A percentile compares a stretch with the other conserved stretches of the same genome.
phyloP scores from a whole-genome alignment of 2,329 filamentous ascomycete genomes.

The Xylariales sp. region DNA sequence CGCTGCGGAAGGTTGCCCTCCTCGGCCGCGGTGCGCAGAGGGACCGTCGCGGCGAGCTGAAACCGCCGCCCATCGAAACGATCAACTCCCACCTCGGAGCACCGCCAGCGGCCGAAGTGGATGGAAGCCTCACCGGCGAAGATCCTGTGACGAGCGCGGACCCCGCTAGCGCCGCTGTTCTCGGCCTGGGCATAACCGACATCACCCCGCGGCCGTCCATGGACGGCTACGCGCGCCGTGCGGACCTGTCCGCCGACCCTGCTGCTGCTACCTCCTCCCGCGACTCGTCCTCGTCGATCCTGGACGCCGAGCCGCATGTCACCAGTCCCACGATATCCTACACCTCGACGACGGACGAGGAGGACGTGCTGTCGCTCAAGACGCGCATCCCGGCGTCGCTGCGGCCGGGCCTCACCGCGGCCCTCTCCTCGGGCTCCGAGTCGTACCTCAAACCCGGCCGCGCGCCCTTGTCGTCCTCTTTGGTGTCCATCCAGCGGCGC shows the following conservation, averaged over 20 bases:
- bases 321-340: slow-evolving; percentile 55
- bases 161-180: slow-evolving; percentile 9
- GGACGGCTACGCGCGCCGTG: slow-evolving; percentile 37
- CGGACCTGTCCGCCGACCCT: slow-evolving; percentile 21
- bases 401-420: slow-evolving; percentile 32
- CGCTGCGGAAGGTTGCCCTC: slow-evolving; percentile 80
- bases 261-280: too few species aligned
- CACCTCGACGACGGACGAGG: slow-evolving; percentile 78
- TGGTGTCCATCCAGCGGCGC: slow-evolving; percentile 34
- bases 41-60: slow-evolving; percentile 52
- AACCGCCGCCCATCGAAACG: slow-evolving; percentile 38
- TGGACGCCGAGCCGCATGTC: slow-evolving; percentile 22
- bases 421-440: slow-evolving; percentile 56
- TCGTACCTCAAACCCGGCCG: slow-evolving; percentile 48
- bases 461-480: slow-evolving; percentile 18
- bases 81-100: slow-evolving; percentile 21
- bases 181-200: slow-evolving; percentile 45
- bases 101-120: slow-evolving; percentile 8
- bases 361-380: slow-evolving; percentile 67
- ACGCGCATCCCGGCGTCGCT: slow-evolving; percentile 37
- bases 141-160: slow-evolving; percentile 4
- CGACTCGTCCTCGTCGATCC: too few species aligned
- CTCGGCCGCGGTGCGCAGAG: slow-evolving; percentile 68
- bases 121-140: slow-evolving; percentile 9
- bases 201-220: slow-evolving; percentile 41